phyloP scores from a whole-genome alignment of 495 filamentous ascomycete genomes.

The Hypoxylon subgilvum region DNA sequence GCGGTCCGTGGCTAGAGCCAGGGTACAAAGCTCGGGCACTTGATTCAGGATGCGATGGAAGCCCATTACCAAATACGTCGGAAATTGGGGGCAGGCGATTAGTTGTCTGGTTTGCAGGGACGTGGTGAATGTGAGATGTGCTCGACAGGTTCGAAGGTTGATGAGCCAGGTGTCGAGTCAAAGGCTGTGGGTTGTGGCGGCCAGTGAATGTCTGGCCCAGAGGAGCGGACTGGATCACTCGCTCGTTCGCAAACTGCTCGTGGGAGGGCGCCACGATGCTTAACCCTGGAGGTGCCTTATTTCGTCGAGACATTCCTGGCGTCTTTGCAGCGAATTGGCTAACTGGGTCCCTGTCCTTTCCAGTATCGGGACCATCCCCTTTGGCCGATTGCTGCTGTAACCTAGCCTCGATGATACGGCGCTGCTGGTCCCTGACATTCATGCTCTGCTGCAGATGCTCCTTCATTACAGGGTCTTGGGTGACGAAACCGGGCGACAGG shows the following conservation, averaged over 20 bases:
- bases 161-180: slow-evolving; percentile 82
- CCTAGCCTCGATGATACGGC: slow-evolving; percentile 91
- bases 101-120: slow-evolving; percentile 84
- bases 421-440: slow-evolving; percentile 90
- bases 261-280: slow-evolving; percentile 97
- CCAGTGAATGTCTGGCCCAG: slow-evolving; percentile 96
- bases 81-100: slow-evolving; percentile 94
- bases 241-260: slow-evolving; percentile 90
- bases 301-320: slow-evolving; percentile 67
- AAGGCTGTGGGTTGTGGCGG: slow-evolving; percentile 77
- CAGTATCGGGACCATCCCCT: slow-evolving; percentile 65
- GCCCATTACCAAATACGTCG: slow-evolving; percentile 84
- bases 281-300: slow-evolving; percentile 84
- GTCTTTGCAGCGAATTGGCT: slow-evolving; percentile 67
- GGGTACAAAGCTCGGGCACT: slow-evolving; percentile 39
- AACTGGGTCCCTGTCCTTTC: slow-evolving; percentile 60
- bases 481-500: slow-evolving; percentile 92
- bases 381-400: slow-evolving; percentile 85
- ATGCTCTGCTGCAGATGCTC: slow-evolving; percentile 94
- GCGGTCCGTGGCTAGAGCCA: slow-evolving; percentile 73
- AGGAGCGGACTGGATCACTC: slow-evolving; percentile 95
- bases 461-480: slow-evolving; percentile 93
- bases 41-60: slow-evolving; percentile 67
- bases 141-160: slow-evolving; percentile 84
- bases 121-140: slow-evolving; percentile 89